These are phyloP conservation scores for Zygnema circumcarinatum DNA, from an alignment of 139 green algal genomes.

Conservation along the genomic window DNA sequence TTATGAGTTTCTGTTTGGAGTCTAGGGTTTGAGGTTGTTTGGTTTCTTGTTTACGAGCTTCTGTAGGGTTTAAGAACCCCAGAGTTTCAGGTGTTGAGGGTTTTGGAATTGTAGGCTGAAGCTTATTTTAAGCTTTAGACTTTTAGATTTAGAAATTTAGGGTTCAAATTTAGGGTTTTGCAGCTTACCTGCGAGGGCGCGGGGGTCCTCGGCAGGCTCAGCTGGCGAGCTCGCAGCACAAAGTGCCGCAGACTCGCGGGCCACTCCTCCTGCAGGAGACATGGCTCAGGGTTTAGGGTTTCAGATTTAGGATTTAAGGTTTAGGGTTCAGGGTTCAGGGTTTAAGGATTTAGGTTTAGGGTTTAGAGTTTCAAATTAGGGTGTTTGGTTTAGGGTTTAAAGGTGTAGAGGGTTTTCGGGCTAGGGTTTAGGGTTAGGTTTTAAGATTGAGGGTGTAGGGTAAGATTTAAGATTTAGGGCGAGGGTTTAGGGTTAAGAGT, in stretches of 20 bases:
- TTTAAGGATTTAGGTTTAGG: neutral
- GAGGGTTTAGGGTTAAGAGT: neutral
- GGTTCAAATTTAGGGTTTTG: neutral
- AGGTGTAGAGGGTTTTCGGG: neutral
- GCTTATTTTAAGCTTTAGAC: neutral
- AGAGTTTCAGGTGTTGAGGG: neutral
- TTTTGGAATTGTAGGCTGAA: neutral
- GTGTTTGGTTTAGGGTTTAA: neutral
- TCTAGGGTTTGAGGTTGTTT: neutral
- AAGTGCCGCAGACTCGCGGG: neutral
- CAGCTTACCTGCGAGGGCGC: neutral
- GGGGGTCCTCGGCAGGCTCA: neutral
- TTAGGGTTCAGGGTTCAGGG: neutral
- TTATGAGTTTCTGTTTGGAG: neutral
- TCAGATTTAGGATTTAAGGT: neutral
- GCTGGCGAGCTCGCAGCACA: neutral
- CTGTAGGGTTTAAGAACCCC: neutral
- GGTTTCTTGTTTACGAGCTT: neutral
- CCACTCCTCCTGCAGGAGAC: constrained; percentile 3
- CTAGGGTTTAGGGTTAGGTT: neutral
- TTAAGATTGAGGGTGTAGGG: neutral
- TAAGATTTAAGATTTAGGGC: neutral
- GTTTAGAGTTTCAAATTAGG: neutral
- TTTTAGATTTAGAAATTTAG: neutral
- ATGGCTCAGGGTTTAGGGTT: neutral